These are phyloP conservation scores for Elsinoe fawcettii DNA, from an alignment of 2,329 filamentous ascomycete genomes.

Conservation along the genomic window DNA sequence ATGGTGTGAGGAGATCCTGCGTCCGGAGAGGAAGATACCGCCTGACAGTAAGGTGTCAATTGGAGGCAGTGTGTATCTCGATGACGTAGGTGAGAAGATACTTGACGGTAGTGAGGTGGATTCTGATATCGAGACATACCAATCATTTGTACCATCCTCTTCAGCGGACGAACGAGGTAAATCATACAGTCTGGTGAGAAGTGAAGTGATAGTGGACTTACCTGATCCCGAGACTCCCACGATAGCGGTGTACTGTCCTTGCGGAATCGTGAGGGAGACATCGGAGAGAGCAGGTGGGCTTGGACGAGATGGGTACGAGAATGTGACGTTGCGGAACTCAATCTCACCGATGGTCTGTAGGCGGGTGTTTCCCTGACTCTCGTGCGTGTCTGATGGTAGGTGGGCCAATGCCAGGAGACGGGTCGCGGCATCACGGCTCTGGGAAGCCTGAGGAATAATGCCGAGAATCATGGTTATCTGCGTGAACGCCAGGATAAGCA, in stretches of 20 bases:
- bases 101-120: constrained; percentile 48
- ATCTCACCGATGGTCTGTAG: constrained; percentile 45
- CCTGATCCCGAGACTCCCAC: constrained; percentile 83
- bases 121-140: constrained; percentile 63
- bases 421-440: constrained; percentile 62
- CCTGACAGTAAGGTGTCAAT: constrained; percentile 22
- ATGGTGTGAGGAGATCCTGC: constrained; percentile 53
- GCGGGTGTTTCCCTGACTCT: constrained; percentile 45
- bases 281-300: constrained; percentile 29
- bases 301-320: constrained; percentile 60
- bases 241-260: constrained; percentile 63
- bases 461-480: constrained; percentile 62
- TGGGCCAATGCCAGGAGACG: constrained; percentile 63
- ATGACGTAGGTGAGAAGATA: constrained; percentile 2
- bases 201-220: constrained; percentile 72
- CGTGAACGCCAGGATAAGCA: constrained; percentile 76
- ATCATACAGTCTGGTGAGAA: constrained; percentile 65
- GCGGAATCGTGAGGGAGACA: constrained; percentile 57
- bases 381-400: constrained; percentile 53
- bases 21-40: constrained; percentile 51
- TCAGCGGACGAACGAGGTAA: constrained; percentile 42
- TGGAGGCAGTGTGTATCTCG: constrained; percentile 14
- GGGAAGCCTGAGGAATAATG: constrained; percentile 72
- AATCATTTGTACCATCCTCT: constrained; percentile 76
- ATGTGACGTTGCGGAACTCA: constrained; percentile 55